These are phyloP conservation scores for Calonectria montana DNA, from an alignment of 2,329 filamentous ascomycete species.

Conservation along the genomic window DNA sequence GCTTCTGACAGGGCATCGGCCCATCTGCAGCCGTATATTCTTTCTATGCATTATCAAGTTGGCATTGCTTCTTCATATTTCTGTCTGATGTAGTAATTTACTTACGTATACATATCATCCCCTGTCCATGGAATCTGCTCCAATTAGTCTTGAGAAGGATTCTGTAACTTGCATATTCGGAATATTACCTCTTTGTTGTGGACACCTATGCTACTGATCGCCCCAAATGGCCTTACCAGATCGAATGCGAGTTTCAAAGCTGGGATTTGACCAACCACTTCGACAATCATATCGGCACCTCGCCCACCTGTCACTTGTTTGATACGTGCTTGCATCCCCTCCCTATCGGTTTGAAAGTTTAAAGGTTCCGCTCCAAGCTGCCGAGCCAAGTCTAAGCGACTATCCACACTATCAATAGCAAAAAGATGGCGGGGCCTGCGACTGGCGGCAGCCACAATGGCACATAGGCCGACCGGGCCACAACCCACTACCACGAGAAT, in stretches of 20 bases:
- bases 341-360: constrained; percentile 77
- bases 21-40: constrained; percentile 80
- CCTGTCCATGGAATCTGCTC: constrained; percentile 73
- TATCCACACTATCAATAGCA: constrained; percentile 82
- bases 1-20: constrained; percentile 78
- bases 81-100: constrained; percentile 17
- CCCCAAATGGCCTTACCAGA: constrained; percentile 77
- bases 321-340: constrained; percentile 75
- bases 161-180: neutral
- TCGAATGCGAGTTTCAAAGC: constrained; percentile 79
- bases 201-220: constrained; percentile 80
- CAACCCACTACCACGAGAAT: constrained; percentile 87
- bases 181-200: constrained; percentile 76
- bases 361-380: constrained; percentile 83
- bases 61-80: constrained; percentile 35
- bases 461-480: constrained; percentile 87
- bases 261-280: constrained; percentile 78
- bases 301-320: constrained; percentile 81
- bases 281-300: constrained; percentile 87
- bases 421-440: constrained; percentile 81
- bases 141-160: constrained; percentile 14
- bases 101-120: constrained; percentile 69
- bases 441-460: constrained; percentile 80
- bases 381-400: constrained; percentile 78
- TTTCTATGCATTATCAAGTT: constrained; percentile 59